Evolutionary conservation across 768 basidiomycete genomes (phyloP), one percentile per base, ranked within the genome.

Genomic region (Lactifluus hygrophoroides): DNA sequence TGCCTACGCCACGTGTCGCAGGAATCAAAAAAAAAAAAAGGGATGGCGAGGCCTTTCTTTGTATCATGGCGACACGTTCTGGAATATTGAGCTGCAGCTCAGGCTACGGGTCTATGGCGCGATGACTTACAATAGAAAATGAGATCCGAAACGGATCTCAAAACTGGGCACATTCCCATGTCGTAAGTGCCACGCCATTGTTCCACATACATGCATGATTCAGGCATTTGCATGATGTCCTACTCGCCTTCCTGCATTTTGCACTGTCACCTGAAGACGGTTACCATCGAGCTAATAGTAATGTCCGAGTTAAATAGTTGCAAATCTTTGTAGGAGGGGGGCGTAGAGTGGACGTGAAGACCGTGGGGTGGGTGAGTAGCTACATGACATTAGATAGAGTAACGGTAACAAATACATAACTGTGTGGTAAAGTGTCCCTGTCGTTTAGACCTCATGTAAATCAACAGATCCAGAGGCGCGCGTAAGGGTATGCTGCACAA

Each of bases 351-450:
- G 23, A 43, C 40, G 27, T 59, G 53, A 43, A 19, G 40, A 59
- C 40, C 53, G 32, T 58, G 30, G 32, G 14, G 27, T 40, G 19
- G 47, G 19, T 43, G 25, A 11, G 37, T 21, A 21, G 34, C 37
- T 62, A 62, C 51, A 60, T 40, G 51, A 49, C 32, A 14, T 30
- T 52, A 53, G 37, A 51, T 47, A 53, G 46, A 48, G 42, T 59
- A n/a, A 49, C 57, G 35, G 47, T 59, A 54, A 23, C 30, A 44
- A 37, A 46, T 60, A 60, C 57, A 60, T 44, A 46, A 30, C n/a
- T 27, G 34, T 19, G 44, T 43, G 21, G 10, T 8, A 49, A 49
- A 27, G 46, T 55, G 42, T 50, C 42, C 23, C n/a, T 57, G 49
- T 57, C 30, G 23, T 23, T 34, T 13, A 21, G 11, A 16, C 44